Evolutionary conservation across 768 basidiomycete species (phyloP).

Genomic region (Tephrocybe sp.): DNA sequence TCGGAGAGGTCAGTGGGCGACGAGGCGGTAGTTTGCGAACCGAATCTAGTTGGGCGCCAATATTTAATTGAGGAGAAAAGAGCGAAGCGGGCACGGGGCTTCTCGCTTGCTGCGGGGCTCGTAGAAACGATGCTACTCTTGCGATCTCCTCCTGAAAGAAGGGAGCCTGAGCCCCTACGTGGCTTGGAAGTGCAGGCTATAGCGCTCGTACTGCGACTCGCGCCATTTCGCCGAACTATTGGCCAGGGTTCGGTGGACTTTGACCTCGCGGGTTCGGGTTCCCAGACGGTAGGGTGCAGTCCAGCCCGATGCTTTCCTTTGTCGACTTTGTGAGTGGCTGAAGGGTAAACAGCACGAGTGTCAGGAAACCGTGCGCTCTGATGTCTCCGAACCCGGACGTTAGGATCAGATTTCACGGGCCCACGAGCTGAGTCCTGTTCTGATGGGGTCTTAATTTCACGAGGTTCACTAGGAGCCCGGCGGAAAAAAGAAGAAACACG

Average conservation of each 20-base stretch:
- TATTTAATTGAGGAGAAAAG: constrained; percentile 27
- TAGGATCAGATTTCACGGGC: constrained; percentile 22
- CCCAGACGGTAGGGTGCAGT: not conserved
- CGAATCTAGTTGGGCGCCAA: constrained; percentile 28
- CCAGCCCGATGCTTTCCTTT: constrained; percentile 24
- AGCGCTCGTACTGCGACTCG: constrained; percentile 13
- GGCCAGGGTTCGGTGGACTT: constrained; percentile 31
- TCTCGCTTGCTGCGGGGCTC: constrained; percentile 17
- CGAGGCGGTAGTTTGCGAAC: constrained; percentile 2
- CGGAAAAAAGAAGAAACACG: constrained; percentile 52
- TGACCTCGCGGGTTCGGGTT: constrained; percentile 19
- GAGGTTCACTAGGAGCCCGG: constrained; percentile 27
- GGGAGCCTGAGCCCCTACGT: constrained; percentile 13
- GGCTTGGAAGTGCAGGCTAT: constrained; percentile 12
- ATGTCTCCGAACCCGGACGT: constrained; percentile 13
- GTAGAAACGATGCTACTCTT: constrained; percentile 7
- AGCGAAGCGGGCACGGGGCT: constrained; percentile 25
- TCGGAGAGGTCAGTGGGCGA: constrained; percentile 6
- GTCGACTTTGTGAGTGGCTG: constrained; percentile 18
- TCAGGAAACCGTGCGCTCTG: constrained; percentile 11
- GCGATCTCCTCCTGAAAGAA: constrained; percentile 14
- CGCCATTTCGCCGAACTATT: not conserved
- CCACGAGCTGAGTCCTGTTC: constrained; percentile 12
- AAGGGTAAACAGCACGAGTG: not conserved
- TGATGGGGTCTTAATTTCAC: not conserved